Evolutionary conservation across 2,329 filamentous ascomycete species (phyloP).

Genomic region (Plectosphaerella plurivora): DNA sequence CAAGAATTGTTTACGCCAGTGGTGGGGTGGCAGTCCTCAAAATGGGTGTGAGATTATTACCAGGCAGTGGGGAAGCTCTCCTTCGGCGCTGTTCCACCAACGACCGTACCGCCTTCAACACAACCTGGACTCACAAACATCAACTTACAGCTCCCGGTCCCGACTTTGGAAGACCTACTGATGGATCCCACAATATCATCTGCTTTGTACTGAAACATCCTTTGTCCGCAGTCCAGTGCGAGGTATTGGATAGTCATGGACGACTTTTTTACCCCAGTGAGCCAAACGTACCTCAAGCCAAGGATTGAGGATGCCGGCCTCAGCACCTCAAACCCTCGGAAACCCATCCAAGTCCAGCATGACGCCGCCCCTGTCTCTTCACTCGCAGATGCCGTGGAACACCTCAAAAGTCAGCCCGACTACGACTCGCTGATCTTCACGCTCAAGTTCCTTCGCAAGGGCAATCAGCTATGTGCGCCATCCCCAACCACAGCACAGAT

Average conservation of each 20-base stretch:
- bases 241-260: constrained; percentile 38
- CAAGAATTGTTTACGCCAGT: too few species aligned
- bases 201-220: too few species aligned
- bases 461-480: constrained; percentile 51
- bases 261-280: constrained; percentile 49
- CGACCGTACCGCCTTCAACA: too few species aligned
- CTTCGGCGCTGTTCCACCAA: too few species aligned
- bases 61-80: too few species aligned
- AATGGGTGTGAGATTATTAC: too few species aligned
- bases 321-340: not conserved
- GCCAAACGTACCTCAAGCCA: constrained; percentile 42
- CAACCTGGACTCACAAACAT: too few species aligned
- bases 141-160: too few species aligned
- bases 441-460: constrained; percentile 45
- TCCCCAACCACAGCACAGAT: constrained; percentile 69
- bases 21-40: too few species aligned
- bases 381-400: constrained; percentile 51
- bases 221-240: too few species aligned
- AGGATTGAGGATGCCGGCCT: constrained; percentile 12
- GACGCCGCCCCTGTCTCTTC: constrained; percentile 13
- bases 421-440: constrained; percentile 49
- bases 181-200: too few species aligned
- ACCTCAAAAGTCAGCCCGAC: constrained; percentile 58
- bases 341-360: not conserved
- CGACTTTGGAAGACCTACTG: too few species aligned